phyloP scores from a whole-genome alignment of 2,329 filamentous ascomycete species.

The Metarhizium anisopliae region DNA sequence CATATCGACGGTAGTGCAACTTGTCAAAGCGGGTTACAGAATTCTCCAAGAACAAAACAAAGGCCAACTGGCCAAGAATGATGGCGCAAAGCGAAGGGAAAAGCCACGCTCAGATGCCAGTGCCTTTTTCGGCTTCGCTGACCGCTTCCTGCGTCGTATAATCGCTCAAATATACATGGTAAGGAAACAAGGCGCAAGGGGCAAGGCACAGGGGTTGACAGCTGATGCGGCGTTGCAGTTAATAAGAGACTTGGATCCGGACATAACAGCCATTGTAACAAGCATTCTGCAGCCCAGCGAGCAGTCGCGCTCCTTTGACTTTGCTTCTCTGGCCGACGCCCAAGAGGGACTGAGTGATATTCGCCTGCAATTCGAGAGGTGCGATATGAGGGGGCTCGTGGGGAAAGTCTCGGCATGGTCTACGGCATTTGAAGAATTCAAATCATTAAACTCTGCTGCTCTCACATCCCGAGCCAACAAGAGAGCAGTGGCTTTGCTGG shows the following conservation, averaged over 20 bases:
- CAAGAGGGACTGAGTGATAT: not conserved
- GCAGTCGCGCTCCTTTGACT: not conserved
- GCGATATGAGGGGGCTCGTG: not conserved
- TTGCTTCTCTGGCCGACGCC: not conserved
- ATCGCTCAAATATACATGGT: no score
- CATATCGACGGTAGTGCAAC: no score
- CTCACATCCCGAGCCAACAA: not conserved
- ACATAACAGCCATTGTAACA: not conserved
- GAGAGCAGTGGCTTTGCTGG: not conserved
- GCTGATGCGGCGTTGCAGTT: no score
- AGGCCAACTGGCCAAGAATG: no score
- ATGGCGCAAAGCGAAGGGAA: no score
- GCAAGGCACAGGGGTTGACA: no score
- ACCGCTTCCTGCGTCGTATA: no score
- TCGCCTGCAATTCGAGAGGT: not conserved
- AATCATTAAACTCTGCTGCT: not conserved
- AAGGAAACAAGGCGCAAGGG: no score
- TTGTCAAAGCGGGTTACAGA: no score
- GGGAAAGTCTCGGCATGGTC: not conserved
- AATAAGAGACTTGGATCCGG: not conserved
- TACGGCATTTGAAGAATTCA: not conserved
- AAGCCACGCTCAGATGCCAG: no score
- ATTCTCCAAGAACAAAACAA: no score
- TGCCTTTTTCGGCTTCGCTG: no score
- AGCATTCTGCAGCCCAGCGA: not conserved